A percentile compares a stretch with the other conserved stretches of the same genome.
Evolutionary conservation across 2,329 filamentous ascomycete genomes (phyloP).

Genomic region (Erysiphe pulchra): DNA sequence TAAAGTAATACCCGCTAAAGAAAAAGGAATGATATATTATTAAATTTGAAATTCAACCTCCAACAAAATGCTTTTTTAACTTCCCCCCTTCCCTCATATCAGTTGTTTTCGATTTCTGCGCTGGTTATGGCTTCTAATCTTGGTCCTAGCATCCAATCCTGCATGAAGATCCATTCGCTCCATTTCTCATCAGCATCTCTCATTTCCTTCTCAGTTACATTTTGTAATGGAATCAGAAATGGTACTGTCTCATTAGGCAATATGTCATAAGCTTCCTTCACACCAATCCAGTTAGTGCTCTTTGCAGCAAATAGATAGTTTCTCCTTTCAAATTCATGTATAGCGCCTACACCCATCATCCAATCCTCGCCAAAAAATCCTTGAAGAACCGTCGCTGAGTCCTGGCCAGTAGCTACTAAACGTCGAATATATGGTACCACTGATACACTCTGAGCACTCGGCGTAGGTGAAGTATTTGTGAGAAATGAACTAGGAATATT

Average conservation of each 20-base stretch:
- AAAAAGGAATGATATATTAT: too few relatives aligned
- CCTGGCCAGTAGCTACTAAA: slow-evolving; percentile 75
- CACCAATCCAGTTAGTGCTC: slow-evolving; percentile 66
- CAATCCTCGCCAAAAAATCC: slow-evolving; percentile 96
- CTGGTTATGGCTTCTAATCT: slow-evolving; percentile 1
- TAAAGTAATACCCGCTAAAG: too few relatives aligned
- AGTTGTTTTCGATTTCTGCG: too few relatives aligned
- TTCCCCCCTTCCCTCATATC: too few relatives aligned
- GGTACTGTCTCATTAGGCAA: slow-evolving; percentile 59
- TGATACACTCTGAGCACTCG: slow-evolving; percentile 23
- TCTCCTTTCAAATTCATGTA: slow-evolving; percentile 71
- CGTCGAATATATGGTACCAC: slow-evolving; percentile 76
- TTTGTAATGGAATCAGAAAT: slow-evolving; percentile 62
- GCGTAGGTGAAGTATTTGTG: slow-evolving; percentile 3
- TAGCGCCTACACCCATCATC: slow-evolving; percentile 47
- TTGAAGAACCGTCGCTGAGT: slow-evolving; percentile 63
- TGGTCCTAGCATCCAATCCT: slow-evolving; percentile 95
- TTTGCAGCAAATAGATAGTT: slow-evolving; percentile 95
- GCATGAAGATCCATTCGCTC: slow-evolving; percentile 92
- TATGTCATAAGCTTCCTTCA: slow-evolving; percentile 83
- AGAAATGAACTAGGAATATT: slow-evolving; percentile 7
- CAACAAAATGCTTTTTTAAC: too few relatives aligned
- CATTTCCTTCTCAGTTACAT: slow-evolving; percentile 55
- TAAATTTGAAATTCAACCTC: too few relatives aligned
- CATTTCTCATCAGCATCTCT: slow-evolving; percentile 58